Evolutionary conservation across 768 basidiomycete genomes (phyloP).

Genomic region (Cubamyces sp.): DNA sequence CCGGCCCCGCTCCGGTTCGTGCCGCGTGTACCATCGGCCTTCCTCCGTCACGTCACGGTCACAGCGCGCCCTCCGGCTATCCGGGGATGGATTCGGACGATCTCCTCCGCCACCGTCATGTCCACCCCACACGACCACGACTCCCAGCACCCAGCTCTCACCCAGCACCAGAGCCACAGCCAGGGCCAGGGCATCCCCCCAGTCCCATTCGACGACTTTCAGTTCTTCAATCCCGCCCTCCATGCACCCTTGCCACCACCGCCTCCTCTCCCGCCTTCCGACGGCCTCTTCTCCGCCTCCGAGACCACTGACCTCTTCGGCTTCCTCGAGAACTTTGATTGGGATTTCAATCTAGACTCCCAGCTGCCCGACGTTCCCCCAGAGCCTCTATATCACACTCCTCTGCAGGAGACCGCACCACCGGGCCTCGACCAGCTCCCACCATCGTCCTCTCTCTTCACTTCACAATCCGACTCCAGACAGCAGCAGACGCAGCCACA

Average conservation of each 20-base stretch:
- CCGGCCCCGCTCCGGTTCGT: background rate
- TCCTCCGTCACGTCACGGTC: background rate
- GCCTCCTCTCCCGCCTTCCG: slow-evolving; percentile 66
- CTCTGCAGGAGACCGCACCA: slow-evolving; percentile 19
- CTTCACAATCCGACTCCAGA: slow-evolving; percentile 4
- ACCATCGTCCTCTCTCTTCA: slow-evolving; percentile 21
- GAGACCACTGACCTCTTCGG: slow-evolving; percentile 81
- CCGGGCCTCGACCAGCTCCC: slow-evolving; percentile 31
- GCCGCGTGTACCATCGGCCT: slow-evolving; percentile 5
- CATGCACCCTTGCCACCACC: slow-evolving; percentile 53
- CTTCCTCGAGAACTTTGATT: slow-evolving; percentile 81
- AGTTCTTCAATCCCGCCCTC: slow-evolving; percentile 70
- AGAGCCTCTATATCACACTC: slow-evolving; percentile 20
- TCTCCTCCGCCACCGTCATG: slow-evolving; percentile 10
- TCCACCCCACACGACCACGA: slow-evolving; percentile 19
- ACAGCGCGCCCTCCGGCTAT: slow-evolving; percentile 10
- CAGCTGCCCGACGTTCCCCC: slow-evolving; percentile 17
- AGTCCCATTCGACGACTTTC: slow-evolving; percentile 67
- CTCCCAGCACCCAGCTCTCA: slow-evolving; percentile 4
- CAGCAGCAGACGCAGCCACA: slow-evolving; percentile 2
- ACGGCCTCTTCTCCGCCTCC: slow-evolving; percentile 76
- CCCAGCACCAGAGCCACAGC: slow-evolving; percentile 7
- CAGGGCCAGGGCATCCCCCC: slow-evolving; percentile 48
- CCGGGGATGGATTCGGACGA: slow-evolving; percentile 11
- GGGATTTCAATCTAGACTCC: slow-evolving; percentile 55